Evolutionary conservation across 768 basidiomycete species (phyloP).

Genomic region (Lentinula aciculospora): DNA sequence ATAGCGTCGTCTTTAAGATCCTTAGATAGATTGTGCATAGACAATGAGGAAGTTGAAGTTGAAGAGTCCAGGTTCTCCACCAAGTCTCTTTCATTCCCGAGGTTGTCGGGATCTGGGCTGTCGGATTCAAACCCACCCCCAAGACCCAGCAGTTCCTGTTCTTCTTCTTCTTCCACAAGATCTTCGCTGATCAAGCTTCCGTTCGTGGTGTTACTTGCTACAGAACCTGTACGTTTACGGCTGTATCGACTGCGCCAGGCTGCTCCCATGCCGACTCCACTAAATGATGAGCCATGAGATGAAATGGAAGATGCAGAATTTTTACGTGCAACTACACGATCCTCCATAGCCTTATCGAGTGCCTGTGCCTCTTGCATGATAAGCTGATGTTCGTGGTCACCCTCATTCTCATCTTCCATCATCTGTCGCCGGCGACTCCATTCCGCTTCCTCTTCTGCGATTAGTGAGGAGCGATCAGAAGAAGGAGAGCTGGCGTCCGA

Average conservation of each 20-base stretch:
- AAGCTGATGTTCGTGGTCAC: conserved; percentile 45
- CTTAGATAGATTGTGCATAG: conserved; percentile 38
- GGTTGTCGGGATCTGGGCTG: conserved; percentile 10
- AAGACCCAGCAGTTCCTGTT: conserved; percentile 62
- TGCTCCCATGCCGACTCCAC: conserved; percentile 58
- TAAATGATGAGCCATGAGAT: conserved; percentile 37
- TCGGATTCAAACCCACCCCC: conserved; percentile 59
- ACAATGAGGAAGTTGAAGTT: conserved; percentile 14
- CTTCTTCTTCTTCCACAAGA: conserved; percentile 79
- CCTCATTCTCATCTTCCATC: conserved; percentile 50
- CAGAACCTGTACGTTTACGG: conserved; percentile 69
- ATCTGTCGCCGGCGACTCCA: conserved; percentile 67
- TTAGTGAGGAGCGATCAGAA: conserved; percentile 49
- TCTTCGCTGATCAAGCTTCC: conserved; percentile 75
- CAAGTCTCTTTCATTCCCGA: conserved; percentile 16
- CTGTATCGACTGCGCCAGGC: conserved; percentile 60
- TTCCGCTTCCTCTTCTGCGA: conserved; percentile 69
- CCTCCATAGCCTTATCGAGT: conserved; percentile 85
- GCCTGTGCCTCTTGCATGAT: conserved; percentile 76
- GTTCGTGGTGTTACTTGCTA: conserved; percentile 63
- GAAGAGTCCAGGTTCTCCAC: conserved; percentile 26
- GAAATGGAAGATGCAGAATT: conserved; percentile 59
- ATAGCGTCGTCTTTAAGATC: conserved; percentile 21
- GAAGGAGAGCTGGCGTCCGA: conserved; percentile 41
- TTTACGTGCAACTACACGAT: conserved; percentile 71